Evolutionary conservation across 2,329 filamentous ascomycete genomes (phyloP).

Genomic region (Cordyceps pruinosa): DNA sequence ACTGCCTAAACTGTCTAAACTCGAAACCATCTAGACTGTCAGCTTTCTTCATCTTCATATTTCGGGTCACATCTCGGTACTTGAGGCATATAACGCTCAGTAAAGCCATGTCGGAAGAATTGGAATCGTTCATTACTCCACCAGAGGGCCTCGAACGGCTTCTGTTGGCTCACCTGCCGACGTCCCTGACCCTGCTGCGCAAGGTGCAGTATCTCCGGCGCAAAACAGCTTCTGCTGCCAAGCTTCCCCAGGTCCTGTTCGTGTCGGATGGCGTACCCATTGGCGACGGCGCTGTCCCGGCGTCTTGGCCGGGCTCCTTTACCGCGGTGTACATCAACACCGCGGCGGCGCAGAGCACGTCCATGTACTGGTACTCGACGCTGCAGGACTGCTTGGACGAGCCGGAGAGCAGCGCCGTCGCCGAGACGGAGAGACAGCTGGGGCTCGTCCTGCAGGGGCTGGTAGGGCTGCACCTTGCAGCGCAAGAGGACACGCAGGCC

Average conservation of each 20-base stretch:
- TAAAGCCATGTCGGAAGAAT: not conserved
- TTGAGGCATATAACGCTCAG: no score
- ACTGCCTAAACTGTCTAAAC: no score
- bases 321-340: constrained; percentile 53
- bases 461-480: not conserved
- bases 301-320: constrained; percentile 26
- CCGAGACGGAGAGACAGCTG: constrained; percentile 10
- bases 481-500: not conserved
- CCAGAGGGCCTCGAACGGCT: constrained; percentile 36
- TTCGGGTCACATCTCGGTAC: no score
- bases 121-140: constrained; percentile 20
- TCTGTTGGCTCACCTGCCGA: constrained; percentile 46
- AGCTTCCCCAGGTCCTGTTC: constrained; percentile 36
- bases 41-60: no score
- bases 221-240: constrained; percentile 32
- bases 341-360: constrained; percentile 50
- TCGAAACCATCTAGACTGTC: no score
- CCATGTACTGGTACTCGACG: constrained; percentile 50
- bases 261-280: constrained; percentile 20
- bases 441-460: not conserved
- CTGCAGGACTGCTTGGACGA: constrained; percentile 27
- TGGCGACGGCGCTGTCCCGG: not conserved
- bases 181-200: constrained; percentile 54
- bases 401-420: not conserved
- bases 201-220: constrained; percentile 52